Base-by-base conservation (phyloP, 2,329 filamentous ascomycete species). In the Fusarium globosum region DNA sequence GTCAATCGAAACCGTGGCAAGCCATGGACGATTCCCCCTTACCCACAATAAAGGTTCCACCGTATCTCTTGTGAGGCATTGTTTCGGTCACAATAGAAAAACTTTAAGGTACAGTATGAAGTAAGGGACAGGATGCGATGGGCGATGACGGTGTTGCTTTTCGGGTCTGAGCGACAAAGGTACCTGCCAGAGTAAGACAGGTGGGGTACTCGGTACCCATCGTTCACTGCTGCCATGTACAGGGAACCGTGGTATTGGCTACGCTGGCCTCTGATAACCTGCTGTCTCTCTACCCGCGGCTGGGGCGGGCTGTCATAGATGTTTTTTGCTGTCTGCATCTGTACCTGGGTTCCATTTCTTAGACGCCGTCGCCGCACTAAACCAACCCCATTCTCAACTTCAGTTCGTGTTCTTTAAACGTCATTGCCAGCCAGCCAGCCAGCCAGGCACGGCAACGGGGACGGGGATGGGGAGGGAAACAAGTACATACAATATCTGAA, bases 1-100 rank as follows among this genome's bases (percentile, higher is more conserved):
- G 30, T 51, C 43, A 63, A 46, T 38, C 57, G 45, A 67, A 69
- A 64, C 72, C 73, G 73, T 78, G 73, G 71, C 73, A 68, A 73
- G 51, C 46, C 65, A 76, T 69, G 67, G 51, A 58, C 52, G 58
- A 53, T 68, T 61, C 33, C 43, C 60, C 64, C 58, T 71, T 78
- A 78, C 73, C 76, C 76, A 77, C 76, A 72, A 64, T 67, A 64
- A 56, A 18, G 75, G 74, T 76, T 76, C 77, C 74, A 77, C 74
- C 71, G 46, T 52, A 41, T 65, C 57, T 59, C 63, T 52, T 66
- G 42, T 52, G 48, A 55, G 56, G 51, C 38, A 51, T 55, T 58
- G 65, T 61, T 69, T 67, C 58, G 30, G 36, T 48, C 59, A 35
- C 52, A 56, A 26, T 39, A 39, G 39, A 46, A 75, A 75, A 68